Evolutionary conservation across 805 yeast genomes (phyloP).

Genomic region (Saturnispora diversa): DNA sequence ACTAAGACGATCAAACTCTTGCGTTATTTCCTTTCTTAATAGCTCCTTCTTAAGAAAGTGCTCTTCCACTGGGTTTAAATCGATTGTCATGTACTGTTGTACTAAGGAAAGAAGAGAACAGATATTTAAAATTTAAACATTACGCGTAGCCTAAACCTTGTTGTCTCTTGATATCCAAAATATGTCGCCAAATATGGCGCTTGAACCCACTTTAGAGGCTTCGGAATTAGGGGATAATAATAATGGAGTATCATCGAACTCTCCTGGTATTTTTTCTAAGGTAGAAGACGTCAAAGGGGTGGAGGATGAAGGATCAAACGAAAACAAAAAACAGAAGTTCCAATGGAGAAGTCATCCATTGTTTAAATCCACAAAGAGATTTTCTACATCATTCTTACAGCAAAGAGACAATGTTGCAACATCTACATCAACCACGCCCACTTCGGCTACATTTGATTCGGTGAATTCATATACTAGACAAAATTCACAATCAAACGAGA

Average conservation of each 20-base stretch:
- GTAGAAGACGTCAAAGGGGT: too few species aligned
- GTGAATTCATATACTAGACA: background rate
- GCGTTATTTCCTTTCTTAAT: constrained; percentile 48
- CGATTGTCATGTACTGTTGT: background rate
- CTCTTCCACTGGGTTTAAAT: constrained; percentile 58
- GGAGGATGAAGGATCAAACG: background rate
- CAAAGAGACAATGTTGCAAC: background rate
- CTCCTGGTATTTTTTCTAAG: too few species aligned
- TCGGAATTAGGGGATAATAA: too few species aligned
- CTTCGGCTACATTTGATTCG: background rate
- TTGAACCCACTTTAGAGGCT: too few species aligned
- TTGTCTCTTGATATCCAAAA: too few species aligned
- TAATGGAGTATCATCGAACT: too few species aligned
- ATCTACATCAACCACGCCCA: background rate
- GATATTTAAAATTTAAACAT: background rate
- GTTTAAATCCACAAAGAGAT: constrained; percentile 3
- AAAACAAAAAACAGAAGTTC: too few species aligned
- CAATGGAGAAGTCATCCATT: background rate
- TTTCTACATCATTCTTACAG: constrained; percentile 1
- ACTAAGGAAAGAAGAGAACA: background rate
- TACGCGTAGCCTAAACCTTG: constrained; percentile 4
- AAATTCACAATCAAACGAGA: background rate
- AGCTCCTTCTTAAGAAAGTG: constrained; percentile 84
- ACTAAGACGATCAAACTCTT: constrained; percentile 51
- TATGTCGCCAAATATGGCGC: too few species aligned